Percentiles rank a stretch among this genome's conserved stretches.
These are phyloP conservation scores for Trichoderma asperellum DNA, from an alignment of 2,329 filamentous ascomycete genomes.

Conservation along the genomic window DNA sequence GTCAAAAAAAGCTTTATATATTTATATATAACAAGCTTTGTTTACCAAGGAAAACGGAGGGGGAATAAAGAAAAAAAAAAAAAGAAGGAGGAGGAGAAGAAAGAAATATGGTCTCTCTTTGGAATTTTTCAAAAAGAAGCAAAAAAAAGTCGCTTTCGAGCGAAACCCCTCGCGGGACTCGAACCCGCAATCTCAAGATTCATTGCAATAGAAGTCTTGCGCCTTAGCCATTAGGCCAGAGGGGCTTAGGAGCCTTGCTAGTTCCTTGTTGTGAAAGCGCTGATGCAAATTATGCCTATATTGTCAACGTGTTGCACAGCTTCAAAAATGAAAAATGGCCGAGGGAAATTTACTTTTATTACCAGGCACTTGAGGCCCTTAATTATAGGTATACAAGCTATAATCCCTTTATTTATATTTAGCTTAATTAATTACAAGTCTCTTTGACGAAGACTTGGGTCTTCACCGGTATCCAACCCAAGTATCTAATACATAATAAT, in stretches of 20 bases:
- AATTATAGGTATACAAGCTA: not conserved
- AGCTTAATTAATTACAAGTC: not conserved
- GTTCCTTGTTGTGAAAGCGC: not conserved
- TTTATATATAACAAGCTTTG: not conserved
- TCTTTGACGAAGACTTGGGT: not conserved
- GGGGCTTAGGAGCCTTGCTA: conserved; percentile 1
- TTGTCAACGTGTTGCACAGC: too few species aligned
- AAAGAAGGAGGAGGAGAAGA: not conserved
- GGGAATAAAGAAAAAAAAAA: not conserved
- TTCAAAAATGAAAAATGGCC: too few species aligned
- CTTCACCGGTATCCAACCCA: not conserved
- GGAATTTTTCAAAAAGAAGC: not conserved
- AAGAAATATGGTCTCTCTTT: too few species aligned
- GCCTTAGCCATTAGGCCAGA: conserved; percentile 26
- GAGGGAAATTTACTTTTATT: not conserved
- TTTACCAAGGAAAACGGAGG: too few species aligned
- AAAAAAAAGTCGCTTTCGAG: not conserved
- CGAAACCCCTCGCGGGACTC: conserved; percentile 10
- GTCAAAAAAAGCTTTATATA: too few species aligned
- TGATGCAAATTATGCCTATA: too few species aligned
- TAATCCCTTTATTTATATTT: not conserved
- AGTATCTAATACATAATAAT: not conserved
- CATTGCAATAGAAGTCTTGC: conserved; percentile 16
- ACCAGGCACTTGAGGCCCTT: not conserved
- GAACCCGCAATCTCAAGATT: conserved; percentile 25